Conservation (phyloP, 192 early-diverging fungal species). For the Backusella luteola region DNA sequence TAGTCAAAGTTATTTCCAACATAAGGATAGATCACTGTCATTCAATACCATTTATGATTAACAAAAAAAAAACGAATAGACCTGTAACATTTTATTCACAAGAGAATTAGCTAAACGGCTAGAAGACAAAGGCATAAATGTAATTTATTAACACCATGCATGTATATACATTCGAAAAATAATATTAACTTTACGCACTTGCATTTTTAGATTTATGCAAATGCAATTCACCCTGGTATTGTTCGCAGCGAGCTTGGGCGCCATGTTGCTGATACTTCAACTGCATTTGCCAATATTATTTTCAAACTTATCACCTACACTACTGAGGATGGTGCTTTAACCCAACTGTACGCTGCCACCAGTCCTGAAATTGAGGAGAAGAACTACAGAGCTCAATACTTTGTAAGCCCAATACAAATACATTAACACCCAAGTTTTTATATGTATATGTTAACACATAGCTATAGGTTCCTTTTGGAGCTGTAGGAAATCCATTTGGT, state of each 20-base stretch:
- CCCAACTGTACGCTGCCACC: constrained; percentile 47
- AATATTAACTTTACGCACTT: not conserved
- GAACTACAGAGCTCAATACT: constrained; percentile 36
- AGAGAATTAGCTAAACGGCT: constrained; percentile 25
- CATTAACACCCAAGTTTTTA: not conserved
- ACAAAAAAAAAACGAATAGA: not conserved
- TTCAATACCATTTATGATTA: not conserved
- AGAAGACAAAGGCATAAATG: constrained; percentile 27
- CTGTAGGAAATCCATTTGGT: not conserved
- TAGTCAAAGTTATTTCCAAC: not conserved
- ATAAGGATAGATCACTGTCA: not conserved
- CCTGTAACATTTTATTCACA: constrained; percentile 32
- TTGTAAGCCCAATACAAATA: constrained; percentile 22
- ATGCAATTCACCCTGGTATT: constrained; percentile 27
- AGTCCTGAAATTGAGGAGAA: constrained; percentile 53
- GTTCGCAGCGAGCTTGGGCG: constrained; percentile 26
- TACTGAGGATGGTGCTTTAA: constrained; percentile 45
- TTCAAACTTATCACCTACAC: constrained; percentile 10
- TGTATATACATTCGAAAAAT: not conserved
- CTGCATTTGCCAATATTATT: not conserved
- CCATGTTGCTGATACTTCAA: not conserved
- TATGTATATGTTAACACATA: not conserved
- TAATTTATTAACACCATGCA: not conserved
- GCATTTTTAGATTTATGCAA: constrained; percentile 24
- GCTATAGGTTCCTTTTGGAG: constrained; percentile 27